Evolutionary conservation across 441 rosid species (phyloP).

Genomic region (Adansonia rubrostipa): DNA sequence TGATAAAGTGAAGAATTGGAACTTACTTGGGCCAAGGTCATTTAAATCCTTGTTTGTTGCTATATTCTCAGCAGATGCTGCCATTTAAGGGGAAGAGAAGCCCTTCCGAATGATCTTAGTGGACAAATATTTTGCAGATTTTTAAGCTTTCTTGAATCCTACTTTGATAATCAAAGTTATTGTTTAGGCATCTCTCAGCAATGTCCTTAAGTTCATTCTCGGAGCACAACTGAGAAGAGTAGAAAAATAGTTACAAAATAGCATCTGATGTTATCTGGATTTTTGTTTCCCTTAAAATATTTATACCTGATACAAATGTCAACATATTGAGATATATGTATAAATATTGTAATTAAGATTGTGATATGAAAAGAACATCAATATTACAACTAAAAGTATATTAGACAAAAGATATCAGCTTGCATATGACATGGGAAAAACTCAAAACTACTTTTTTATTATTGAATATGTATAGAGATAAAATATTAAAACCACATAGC

Average conservation of each 20-base stretch:
- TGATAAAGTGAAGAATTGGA: not conserved
- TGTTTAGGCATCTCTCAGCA: conserved; percentile 47
- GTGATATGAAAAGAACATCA: too few relatives aligned
- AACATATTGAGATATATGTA: too few relatives aligned
- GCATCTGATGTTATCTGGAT: conserved; percentile 34
- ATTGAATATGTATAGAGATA: too few relatives aligned
- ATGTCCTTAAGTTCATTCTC: conserved; percentile 36
- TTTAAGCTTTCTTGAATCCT: conserved; percentile 40
- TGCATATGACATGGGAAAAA: too few relatives aligned
- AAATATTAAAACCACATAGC: too few relatives aligned
- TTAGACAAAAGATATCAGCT: too few relatives aligned
- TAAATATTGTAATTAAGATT: too few relatives aligned
- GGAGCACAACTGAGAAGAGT: conserved; percentile 54
- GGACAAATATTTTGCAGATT: conserved; percentile 26
- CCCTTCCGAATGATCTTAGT: conserved; percentile 37
- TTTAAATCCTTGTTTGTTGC: conserved; percentile 30
- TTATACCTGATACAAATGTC: too few relatives aligned
- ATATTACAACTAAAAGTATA: too few relatives aligned
- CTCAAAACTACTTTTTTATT: too few relatives aligned
- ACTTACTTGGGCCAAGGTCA: conserved; percentile 70
- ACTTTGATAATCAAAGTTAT: conserved; percentile 49
- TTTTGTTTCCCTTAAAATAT: too few relatives aligned
- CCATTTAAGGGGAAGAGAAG: conserved; percentile 44
- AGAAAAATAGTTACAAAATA: conserved; percentile 67
- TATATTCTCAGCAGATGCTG: conserved; percentile 22